Base-by-base conservation (phyloP, 257 asterid genomes). In the Agastache rugosa region DNA sequence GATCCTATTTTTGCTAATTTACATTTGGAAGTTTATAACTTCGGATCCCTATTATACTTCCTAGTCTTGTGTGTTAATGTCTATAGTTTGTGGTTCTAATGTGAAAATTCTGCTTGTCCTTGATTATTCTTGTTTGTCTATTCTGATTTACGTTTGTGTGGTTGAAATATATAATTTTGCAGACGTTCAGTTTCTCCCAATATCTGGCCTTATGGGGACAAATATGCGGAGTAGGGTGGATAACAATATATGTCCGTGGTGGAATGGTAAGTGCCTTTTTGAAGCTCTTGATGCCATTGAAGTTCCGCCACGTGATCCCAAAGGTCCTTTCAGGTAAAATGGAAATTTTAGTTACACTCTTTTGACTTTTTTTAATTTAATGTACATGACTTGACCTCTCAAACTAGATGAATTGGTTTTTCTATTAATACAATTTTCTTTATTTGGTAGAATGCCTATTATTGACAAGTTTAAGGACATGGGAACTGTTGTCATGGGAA, bases 401-500 rank as follows among this genome's bases (percentile, higher is more conserved):
- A 34, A 17, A 17, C 29, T 4, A 25, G 25, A 9, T 15, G 71
- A 66, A 23, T 8, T 66, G 12, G 55, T 66, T 44, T 22, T 23
- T 66, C 27, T 25, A 16, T 44, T 22, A 14, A 25, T 44, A 14
- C 15, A 44, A 6, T 4, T 27, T 27, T 19, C 63, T 6, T 72
- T 79, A n/a, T 66, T 63, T 59, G 66, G 71, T 72, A 95, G 99
- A 78, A 76, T 95, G 88, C 93, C 99, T 72, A 83, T 92, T 56
- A 90, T 95, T 0, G 97, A 92, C 86, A 95, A 85, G 81, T 95
- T 90, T 78, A 92, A 95, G 75, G 99, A 90, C 82, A 80, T 90
- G 99, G 99, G 99, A 77, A 90, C 96, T 70, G 97, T 92, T 70
- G 88, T 95, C 63, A 95, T 95, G 99, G 99, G 99, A 35, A 95